Base-by-base conservation (phyloP, 257 asterid species). In the Fraxinus anomala region DNA sequence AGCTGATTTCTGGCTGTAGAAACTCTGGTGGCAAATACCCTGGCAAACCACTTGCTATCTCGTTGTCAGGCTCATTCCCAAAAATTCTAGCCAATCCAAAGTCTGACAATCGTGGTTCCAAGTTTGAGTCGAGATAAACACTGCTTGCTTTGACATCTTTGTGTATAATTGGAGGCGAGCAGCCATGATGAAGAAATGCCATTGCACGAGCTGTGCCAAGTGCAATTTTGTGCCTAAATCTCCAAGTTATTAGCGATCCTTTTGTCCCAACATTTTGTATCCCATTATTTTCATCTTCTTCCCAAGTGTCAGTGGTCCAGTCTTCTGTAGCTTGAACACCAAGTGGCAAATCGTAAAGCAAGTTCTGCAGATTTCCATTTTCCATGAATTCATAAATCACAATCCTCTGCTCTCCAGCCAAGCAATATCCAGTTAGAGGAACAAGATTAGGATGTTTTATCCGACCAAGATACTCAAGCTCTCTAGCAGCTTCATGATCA, bases 331-430 rank as follows among this genome's bases (percentile, higher is more conserved):
- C 79, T 74, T 84, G 96, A 75, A 87, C 80, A 12, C 97, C 97
- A 0, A 91, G 90, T 2, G 97, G 97, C 85, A 91, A 83, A 76
- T 93, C 97, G 28, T 93, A 80, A 8, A 93, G 93, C 84, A 93
- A 77, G 88, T 88, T 91, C 71, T 93, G 97, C 76, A 93, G 71
- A 85, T 91, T 93, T 10, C 97, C 97, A 31, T 91, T 93, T 78
- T 91, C 97, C 97, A 93, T 91, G 85, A 90, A 93, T 6, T 93
- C 97, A n/a, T 93, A 93, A 1, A 93, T 91, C 14, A 89, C 96
- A 39, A 93, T 91, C 88, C 97, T 85, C 68, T 93, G 97, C 7
- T 93, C 97, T 7, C 97, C 97, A 44, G 97, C 97, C 83, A 93
- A 82, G 87, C 97, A 93, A 44, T 87, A 93, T 36, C 97, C 97